phyloP scores from a whole-genome alignment of 345 rosid genomes.

The Corchorus capsularis region DNA sequence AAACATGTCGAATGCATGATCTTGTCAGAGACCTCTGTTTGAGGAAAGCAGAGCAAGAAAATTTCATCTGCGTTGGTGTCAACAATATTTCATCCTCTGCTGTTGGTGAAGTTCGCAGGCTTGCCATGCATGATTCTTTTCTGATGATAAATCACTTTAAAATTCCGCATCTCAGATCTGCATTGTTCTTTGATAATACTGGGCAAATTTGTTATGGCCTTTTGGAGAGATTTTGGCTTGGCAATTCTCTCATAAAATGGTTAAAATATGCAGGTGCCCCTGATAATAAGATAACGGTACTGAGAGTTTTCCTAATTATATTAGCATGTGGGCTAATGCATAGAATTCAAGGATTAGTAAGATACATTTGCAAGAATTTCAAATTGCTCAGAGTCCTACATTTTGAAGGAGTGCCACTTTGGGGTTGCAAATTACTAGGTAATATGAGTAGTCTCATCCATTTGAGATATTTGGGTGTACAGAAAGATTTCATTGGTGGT shows the following conservation, averaged over 20 bases:
- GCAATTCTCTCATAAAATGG: neutral
- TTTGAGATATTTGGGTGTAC: too few species aligned
- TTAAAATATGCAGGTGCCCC: too few species aligned
- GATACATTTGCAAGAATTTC: too few species aligned
- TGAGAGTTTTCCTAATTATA: neutral
- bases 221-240: too few species aligned
- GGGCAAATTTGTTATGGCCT: too few species aligned
- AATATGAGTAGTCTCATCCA: slow-evolving; percentile 20
- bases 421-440: slow-evolving; percentile 7
- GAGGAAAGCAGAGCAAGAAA: slow-evolving; percentile 27
- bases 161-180: slow-evolving; percentile 36
- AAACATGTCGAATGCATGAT: slow-evolving; percentile 32
- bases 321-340: neutral
- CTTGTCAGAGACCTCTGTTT: slow-evolving; percentile 31
- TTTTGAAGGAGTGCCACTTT: neutral
- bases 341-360: neutral
- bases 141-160: neutral
- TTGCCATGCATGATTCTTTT: slow-evolving; percentile 17
- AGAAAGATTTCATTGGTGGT: too few species aligned
- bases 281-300: too few species aligned
- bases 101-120: neutral
- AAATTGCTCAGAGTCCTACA: slow-evolving; percentile 28
- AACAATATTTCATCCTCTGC: neutral
- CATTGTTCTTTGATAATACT: slow-evolving; percentile 31
- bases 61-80: slow-evolving; percentile 14